Evolutionary conservation across 192 early-diverging fungal species (phyloP).

Genomic region (Umbelopsis isabellina): DNA sequence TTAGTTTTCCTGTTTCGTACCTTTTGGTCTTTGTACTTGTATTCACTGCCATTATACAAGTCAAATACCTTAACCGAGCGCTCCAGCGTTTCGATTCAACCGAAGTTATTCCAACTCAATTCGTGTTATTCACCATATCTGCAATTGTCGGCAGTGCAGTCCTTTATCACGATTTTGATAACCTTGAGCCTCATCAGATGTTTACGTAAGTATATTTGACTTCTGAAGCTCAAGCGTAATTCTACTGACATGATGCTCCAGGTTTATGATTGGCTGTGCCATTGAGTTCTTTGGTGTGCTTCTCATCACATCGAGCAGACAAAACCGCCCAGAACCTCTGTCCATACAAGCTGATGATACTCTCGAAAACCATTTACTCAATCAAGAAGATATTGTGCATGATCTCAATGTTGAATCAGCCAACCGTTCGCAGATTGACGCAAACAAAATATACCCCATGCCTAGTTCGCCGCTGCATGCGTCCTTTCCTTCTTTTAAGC

Average conservation of each 20-base stretch:
- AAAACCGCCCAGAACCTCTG: conserved; percentile 3
- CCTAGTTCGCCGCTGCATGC: conserved; percentile 9
- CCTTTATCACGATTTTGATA: conserved; percentile 63
- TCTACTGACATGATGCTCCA: neutral
- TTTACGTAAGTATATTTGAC: conserved; percentile 21
- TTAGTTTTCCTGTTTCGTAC: conserved; percentile 60
- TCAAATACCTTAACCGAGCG: conserved; percentile 64
- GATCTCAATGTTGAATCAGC: neutral
- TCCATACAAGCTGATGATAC: conserved; percentile 3
- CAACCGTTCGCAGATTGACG: conserved; percentile 6
- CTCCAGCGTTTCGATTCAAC: conserved; percentile 63
- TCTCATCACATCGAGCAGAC: conserved; percentile 24
- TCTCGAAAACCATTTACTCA: neutral
- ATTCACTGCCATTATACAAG: conserved; percentile 61
- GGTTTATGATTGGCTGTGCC: conserved; percentile 29
- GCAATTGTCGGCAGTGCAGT: conserved; percentile 68
- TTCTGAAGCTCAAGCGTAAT: neutral
- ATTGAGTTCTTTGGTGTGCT: conserved; percentile 35
- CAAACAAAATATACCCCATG: conserved; percentile 16
- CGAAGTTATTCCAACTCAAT: conserved; percentile 75
- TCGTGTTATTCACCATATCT: conserved; percentile 72
- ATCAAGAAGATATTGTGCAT: neutral
- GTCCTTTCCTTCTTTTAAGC: neutral
- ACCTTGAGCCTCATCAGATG: conserved; percentile 46
- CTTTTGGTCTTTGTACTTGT: conserved; percentile 59